Percentiles rank a stretch among this genome's conserved stretches.
Evolutionary conservation across 305 asterid species (phyloP).

Genomic region (Euphrasia arctica): DNA sequence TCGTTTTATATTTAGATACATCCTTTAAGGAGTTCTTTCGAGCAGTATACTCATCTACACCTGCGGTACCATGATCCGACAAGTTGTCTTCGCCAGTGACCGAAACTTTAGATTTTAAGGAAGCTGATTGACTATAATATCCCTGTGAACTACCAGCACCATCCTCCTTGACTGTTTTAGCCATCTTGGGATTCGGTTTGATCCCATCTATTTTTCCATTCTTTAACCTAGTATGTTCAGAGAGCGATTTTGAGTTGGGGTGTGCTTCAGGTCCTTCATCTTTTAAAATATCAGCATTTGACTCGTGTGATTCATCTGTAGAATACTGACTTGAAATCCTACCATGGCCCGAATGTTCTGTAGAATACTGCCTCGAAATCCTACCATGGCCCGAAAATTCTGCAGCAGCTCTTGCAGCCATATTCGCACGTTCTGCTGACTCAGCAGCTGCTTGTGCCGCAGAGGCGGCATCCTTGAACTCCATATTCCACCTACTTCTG

Average conservation of each 20-base stretch:
- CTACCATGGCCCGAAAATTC: conserved; percentile 55
- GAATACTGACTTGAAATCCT: not conserved
- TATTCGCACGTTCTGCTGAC: conserved; percentile 85
- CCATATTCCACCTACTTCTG: conserved; percentile 59
- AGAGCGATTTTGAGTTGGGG: conserved; percentile 25
- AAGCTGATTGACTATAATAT: conserved; percentile 32
- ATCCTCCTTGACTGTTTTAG: not conserved
- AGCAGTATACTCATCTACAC: conserved; percentile 30
- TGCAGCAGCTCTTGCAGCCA: conserved; percentile 94
- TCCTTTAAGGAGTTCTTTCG: conserved; percentile 34
- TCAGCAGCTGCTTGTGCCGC: conserved; percentile 96
- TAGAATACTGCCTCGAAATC: conserved; percentile 35
- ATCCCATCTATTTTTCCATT: conserved; percentile 26
- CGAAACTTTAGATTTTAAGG: conserved; percentile 40
- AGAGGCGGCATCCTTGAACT: conserved; percentile 85
- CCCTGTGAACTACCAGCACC: conserved; percentile 18
- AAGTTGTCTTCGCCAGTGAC: conserved; percentile 27
- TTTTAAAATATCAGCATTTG: conserved; percentile 32
- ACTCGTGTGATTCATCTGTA: conserved; percentile 22
- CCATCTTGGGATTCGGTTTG: conserved; percentile 30
- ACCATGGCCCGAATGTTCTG: conserved; percentile 11
- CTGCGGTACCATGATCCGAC: conserved; percentile 29
- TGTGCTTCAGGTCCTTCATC: conserved; percentile 37
- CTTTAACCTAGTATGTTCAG: conserved; percentile 33
- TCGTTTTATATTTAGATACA: conserved; percentile 29